Evolutionary conservation across 2,329 filamentous ascomycete species (phyloP), one percentile per base, ranked within the genome.

Genomic region (Xylariaceae sp.): DNA sequence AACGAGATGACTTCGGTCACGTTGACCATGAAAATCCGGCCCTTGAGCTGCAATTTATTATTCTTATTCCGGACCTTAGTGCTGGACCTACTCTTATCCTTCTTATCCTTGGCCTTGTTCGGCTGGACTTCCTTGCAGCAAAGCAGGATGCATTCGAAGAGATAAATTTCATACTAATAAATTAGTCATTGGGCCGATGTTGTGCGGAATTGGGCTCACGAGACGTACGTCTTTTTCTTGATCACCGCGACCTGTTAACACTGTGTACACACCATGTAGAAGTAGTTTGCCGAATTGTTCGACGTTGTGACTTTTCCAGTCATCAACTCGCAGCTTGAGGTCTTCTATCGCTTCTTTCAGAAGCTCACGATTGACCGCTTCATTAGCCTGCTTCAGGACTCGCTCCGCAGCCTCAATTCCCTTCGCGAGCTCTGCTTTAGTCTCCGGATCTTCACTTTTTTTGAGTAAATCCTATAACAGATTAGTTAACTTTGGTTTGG

Each of bases 21-120:
- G 67, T 99, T 99, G 63, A 92, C 91, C 92, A 99, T 97, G 74
- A 96, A 97, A 65, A 99, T 99, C 48, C 94, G 85, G 37, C 94
- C 94, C 72, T 99, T 99, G 29, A 99, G 80, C 71, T 96, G 92
- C 57, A 97, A 78, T 72, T 92, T 96, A 40, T 87, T 87, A 64
- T 83, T 88, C 68, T 83, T 85, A 65, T 80, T 83, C 43, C 75
- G 73, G 44, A 71, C 68, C 70, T 85, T 89, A 54, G 83, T 79
- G 2, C 74, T 75, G 0, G 79, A 79, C 52, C 75, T 75, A 5
- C 79, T 80, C 67, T 83, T 84, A 67, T 86, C 84, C 63, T 83
- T 86, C 68, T 89, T 92, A 52, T 90, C 88, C 69, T 88, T 90
- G 69, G 71, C 78, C 75, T 96, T 96, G 70, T 86, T 90, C 12